Evolutionary conservation across 768 basidiomycete species (phyloP).

Genomic region (Infundibulicybe gibba): DNA sequence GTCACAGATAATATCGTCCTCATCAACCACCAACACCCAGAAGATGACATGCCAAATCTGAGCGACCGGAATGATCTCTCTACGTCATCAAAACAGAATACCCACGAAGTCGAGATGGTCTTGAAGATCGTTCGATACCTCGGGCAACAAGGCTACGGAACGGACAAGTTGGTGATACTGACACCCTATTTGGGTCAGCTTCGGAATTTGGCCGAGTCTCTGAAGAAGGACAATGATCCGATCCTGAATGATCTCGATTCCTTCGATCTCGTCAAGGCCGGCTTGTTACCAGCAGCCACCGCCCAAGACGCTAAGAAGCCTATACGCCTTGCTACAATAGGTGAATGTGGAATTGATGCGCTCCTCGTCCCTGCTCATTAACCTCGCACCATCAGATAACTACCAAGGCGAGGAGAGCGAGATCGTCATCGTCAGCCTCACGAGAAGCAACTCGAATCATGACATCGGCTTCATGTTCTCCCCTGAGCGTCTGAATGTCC

Average conservation of each 20-base stretch:
- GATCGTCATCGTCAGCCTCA: conserved; percentile 60
- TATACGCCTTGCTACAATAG: conserved; percentile 63
- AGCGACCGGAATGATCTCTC: conserved; percentile 45
- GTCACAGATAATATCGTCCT: conserved; percentile 57
- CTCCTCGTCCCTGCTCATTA: not conserved
- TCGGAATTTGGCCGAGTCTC: conserved; percentile 38
- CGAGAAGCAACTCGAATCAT: conserved; percentile 49
- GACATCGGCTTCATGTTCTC: conserved; percentile 74
- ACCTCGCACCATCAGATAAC: conserved; percentile 46
- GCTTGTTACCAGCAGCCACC: conserved; percentile 37
- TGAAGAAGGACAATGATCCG: conserved; percentile 51
- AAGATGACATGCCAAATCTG: conserved; percentile 41
- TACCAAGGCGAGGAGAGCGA: conserved; percentile 77
- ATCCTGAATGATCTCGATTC: conserved; percentile 62
- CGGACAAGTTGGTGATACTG: conserved; percentile 56
- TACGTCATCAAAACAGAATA: conserved; percentile 58
- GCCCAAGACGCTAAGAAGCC: conserved; percentile 38
- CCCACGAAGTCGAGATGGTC: conserved; percentile 58
- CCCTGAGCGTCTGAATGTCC: conserved; percentile 66
- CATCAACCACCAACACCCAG: conserved; percentile 51
- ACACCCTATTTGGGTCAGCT: conserved; percentile 73
- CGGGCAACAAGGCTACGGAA: conserved; percentile 63
- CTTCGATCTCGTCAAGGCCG: conserved; percentile 53
- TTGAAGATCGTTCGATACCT: conserved; percentile 64
- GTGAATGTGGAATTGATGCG: conserved; percentile 25